Conservation (phyloP, 768 basidiomycete species). For the Mycena galopus region DNA sequence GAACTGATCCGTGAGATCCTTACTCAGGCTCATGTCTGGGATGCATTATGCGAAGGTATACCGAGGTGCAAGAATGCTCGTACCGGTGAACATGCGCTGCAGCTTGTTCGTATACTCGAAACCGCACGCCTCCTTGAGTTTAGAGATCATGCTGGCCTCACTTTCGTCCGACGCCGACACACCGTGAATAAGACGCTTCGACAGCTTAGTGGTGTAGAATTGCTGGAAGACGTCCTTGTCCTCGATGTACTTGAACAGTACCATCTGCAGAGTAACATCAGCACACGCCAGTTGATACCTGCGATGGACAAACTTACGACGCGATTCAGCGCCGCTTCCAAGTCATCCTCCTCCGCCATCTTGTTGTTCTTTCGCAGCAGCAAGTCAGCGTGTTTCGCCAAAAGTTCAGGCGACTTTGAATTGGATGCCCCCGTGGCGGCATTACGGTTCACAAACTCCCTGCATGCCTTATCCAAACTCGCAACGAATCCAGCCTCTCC, state of each 20-base stretch:
- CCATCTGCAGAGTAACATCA: constrained; percentile 76
- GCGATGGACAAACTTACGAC: constrained; percentile 68
- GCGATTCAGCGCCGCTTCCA: constrained; percentile 91
- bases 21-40: constrained; percentile 93
- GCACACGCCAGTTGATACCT: constrained; percentile 40
- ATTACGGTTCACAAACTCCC: constrained; percentile 96
- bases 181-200: constrained; percentile 91
- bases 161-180: constrained; percentile 96
- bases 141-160: constrained; percentile 98
- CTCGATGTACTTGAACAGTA: constrained; percentile 97
- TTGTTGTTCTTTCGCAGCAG: constrained; percentile 96
- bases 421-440: constrained; percentile 88
- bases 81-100: constrained; percentile 96
- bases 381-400: constrained; percentile 93
- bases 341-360: constrained; percentile 90
- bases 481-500: constrained; percentile 96
- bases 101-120: constrained; percentile 98
- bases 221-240: constrained; percentile 99
- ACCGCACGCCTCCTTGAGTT: constrained; percentile 95
- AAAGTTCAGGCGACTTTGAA: constrained; percentile 90
- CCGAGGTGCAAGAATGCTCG: constrained; percentile 30
- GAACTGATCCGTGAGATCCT: constrained; percentile 95
- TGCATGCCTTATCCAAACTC: constrained; percentile 93
- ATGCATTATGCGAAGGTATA: neutral
- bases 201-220: constrained; percentile 95